Conservation (phyloP, 2,329 filamentous ascomycete species). For the Escovopsis sp. region DNA sequence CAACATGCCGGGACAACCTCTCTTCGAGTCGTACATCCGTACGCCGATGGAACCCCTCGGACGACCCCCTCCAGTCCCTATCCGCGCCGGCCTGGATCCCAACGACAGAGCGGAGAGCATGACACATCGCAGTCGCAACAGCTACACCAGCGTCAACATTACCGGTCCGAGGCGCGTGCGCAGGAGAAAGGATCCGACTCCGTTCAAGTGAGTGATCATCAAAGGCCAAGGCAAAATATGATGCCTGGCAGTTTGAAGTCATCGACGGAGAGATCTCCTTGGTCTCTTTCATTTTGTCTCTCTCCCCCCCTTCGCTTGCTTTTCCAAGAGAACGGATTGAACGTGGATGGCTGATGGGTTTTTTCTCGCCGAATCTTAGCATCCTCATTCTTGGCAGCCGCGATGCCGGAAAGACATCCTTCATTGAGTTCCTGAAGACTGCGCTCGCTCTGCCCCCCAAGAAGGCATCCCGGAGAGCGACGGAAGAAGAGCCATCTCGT, state of each 20-base stretch:
- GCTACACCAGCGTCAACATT: constrained; percentile 90
- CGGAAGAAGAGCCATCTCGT: constrained; percentile 43
- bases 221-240: too few relatives aligned
- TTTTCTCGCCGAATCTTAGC: constrained; percentile 28
- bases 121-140: constrained; percentile 90
- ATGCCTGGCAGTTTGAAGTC: too few relatives aligned
- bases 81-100: constrained; percentile 53
- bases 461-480: constrained; percentile 44
- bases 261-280: too few relatives aligned
- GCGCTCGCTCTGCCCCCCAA: constrained; percentile 69
- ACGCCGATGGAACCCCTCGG: constrained; percentile 37
- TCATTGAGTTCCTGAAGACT: constrained; percentile 86
- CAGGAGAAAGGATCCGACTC: constrained; percentile 90
- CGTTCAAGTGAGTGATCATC: constrained; percentile 95
- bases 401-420: constrained; percentile 85
- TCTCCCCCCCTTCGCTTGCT: background rate
- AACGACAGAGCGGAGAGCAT: constrained; percentile 84
- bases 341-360: too few relatives aligned
- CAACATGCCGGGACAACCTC: constrained; percentile 29
- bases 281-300: background rate
- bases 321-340: background rate
- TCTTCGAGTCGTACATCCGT: constrained; percentile 17
- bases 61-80: constrained; percentile 40
- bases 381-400: constrained; percentile 81
- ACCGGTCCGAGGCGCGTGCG: constrained; percentile 86